These are phyloP conservation scores for Excoecaria cochinchinensis DNA, from an alignment of 345 rosid genomes.

Conservation along the genomic window DNA sequence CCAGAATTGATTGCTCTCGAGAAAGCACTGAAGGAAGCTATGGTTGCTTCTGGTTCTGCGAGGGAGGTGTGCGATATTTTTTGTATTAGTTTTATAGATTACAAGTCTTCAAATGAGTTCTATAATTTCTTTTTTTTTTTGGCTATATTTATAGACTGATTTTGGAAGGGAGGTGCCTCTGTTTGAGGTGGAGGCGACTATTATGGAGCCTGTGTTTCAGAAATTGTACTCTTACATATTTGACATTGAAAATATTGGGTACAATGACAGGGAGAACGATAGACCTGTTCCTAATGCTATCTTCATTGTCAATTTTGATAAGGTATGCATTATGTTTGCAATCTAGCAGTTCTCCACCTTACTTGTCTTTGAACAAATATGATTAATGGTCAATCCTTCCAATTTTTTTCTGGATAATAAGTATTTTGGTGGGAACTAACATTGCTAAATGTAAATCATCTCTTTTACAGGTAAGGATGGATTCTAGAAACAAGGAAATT, in stretches of 20 bases:
- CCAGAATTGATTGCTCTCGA: conserved; percentile 86
- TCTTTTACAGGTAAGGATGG: conserved; percentile 77
- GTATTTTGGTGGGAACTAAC: neutral
- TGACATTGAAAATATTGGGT: conserved; percentile 54
- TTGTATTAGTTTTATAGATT: neutral
- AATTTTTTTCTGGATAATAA: conserved; percentile 1
- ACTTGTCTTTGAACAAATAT: neutral
- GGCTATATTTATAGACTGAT: conserved; percentile 45
- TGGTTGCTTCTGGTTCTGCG: conserved; percentile 84
- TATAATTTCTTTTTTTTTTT: conserved; percentile 3
- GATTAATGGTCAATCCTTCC: conserved; percentile 5
- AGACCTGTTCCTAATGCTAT: conserved; percentile 85
- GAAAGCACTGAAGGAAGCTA: conserved; percentile 75
- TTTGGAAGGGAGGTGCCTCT: conserved; percentile 91
- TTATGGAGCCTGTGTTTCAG: conserved; percentile 75
- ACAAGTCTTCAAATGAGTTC: neutral
- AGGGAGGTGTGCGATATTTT: conserved; percentile 61
- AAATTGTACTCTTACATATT: conserved; percentile 76
- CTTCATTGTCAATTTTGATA: conserved; percentile 90
- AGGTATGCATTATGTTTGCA: conserved; percentile 47
- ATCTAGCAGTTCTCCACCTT: neutral
- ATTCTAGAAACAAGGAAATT: conserved; percentile 79
- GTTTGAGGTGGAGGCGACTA: conserved; percentile 87
- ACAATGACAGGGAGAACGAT: conserved; percentile 53
- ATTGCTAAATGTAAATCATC: neutral